A percentile compares a stretch with the other conserved stretches of the same genome.
phyloP scores from a whole-genome alignment of 768 basidiomycete species.

The Kockovaella imperatae region DNA sequence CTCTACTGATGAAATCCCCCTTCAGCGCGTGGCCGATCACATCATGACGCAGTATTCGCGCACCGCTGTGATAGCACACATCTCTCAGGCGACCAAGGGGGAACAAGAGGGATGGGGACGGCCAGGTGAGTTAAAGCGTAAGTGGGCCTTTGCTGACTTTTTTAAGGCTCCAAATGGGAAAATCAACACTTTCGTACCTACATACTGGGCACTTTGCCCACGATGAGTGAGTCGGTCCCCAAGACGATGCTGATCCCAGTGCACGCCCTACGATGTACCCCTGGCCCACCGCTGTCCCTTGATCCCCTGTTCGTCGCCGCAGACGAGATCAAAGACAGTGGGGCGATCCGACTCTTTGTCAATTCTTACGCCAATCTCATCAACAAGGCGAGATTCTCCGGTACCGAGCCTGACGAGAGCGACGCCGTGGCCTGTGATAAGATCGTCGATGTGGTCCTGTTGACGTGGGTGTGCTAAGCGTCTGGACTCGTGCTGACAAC shows the following conservation, averaged over 20 bases:
- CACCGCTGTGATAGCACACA: conserved; percentile 43
- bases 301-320: conserved; percentile 16
- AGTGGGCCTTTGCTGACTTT: neutral
- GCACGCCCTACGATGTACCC: neutral
- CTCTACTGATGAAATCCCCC: neutral
- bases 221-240: conserved; percentile 23
- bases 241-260: neutral
- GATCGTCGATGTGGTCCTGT: conserved; percentile 32
- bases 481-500: neutral
- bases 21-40: conserved; percentile 39
- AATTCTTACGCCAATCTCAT: conserved; percentile 30
- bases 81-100: conserved; percentile 43
- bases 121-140: conserved; percentile 27
- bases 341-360: conserved; percentile 23
- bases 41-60: conserved; percentile 42
- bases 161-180: conserved; percentile 30
- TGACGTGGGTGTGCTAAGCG: conserved; percentile 24
- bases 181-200: conserved; percentile 29
- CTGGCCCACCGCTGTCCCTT: conserved; percentile 14
- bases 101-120: conserved; percentile 45
- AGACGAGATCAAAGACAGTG: conserved; percentile 9
- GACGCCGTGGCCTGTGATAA: conserved; percentile 37
- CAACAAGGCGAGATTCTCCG: conserved; percentile 30
- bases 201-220: conserved; percentile 20
- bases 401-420: conserved; percentile 33